phyloP scores from a whole-genome alignment of 228 moss, liverwort and hornwort species.

The Sphagnum magellanicum region DNA sequence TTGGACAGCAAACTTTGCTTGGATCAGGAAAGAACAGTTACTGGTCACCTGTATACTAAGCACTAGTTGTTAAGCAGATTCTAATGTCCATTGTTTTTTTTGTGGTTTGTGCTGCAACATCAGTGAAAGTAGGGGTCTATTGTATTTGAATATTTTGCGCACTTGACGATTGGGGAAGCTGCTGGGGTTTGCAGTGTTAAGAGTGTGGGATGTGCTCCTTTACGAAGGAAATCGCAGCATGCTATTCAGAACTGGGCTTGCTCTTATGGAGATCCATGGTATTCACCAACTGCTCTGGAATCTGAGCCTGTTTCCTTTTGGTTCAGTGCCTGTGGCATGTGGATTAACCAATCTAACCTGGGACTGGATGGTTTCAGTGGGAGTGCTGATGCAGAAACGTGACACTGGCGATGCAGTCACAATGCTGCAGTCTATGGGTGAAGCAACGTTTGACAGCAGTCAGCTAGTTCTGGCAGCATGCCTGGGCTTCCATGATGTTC shows the following conservation, averaged over 20 bases:
- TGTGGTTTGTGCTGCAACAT: too few species aligned
- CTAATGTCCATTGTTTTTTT: too few species aligned
- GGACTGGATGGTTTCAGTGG: conserved; percentile 23
- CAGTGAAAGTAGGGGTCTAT: too few species aligned
- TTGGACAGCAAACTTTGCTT: too few species aligned
- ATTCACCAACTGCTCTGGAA: conserved; percentile 4
- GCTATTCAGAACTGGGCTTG: conserved; percentile 78
- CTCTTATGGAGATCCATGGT: conserved; percentile 89
- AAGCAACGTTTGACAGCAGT: conserved; percentile 86
- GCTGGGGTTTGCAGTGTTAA: conserved; percentile 53
- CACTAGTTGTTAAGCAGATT: too few species aligned
- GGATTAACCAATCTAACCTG: conserved; percentile 12
- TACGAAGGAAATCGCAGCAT: conserved; percentile 85
- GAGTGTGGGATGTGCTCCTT: conserved; percentile 89
- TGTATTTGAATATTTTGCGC: too few species aligned
- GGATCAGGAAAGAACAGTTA: too few species aligned
- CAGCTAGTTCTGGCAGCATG: conserved; percentile 77
- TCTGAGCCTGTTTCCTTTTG: not conserved
- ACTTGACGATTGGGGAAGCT: too few species aligned
- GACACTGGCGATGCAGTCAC: conserved; percentile 74
- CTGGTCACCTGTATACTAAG: too few species aligned
- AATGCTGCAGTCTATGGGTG: conserved; percentile 80
- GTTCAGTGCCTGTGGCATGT: not conserved
- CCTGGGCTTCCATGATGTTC: conserved; percentile 64
- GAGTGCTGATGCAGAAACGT: conserved; percentile 38